These are phyloP conservation scores for Claviceps citrina DNA, from an alignment of 2,329 filamentous ascomycete genomes.

Conservation along the genomic window DNA sequence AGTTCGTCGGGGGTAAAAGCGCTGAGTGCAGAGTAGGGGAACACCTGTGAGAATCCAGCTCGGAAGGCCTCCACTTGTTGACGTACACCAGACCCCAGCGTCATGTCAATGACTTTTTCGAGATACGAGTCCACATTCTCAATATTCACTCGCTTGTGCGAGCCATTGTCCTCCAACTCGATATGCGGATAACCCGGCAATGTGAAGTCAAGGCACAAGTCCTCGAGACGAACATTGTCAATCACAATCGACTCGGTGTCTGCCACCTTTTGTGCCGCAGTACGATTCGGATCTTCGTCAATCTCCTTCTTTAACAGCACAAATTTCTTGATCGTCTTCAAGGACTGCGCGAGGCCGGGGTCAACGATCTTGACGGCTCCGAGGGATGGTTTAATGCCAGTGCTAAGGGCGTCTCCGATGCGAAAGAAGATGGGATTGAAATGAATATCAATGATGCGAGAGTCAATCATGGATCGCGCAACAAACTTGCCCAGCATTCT, in stretches of 20 bases:
- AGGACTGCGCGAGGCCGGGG: slow-evolving; percentile 65
- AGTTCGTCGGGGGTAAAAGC: slow-evolving; percentile 93
- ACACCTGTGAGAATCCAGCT: slow-evolving; percentile 83
- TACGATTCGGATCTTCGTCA: slow-evolving; percentile 53
- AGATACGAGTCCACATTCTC: slow-evolving; percentile 84
- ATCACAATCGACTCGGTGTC: slow-evolving; percentile 56
- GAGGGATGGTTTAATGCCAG: slow-evolving; percentile 61
- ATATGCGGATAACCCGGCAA: slow-evolving; percentile 80
- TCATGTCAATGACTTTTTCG: slow-evolving; percentile 81
- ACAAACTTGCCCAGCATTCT: slow-evolving; percentile 94
- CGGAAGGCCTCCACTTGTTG: slow-evolving; percentile 85
- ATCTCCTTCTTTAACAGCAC: slow-evolving; percentile 68
- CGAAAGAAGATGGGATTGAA: slow-evolving; percentile 98
- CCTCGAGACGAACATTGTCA: slow-evolving; percentile 65
- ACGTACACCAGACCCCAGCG: slow-evolving; percentile 74
- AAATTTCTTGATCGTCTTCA: slow-evolving; percentile 79
- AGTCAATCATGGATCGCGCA: slow-evolving; percentile 94
- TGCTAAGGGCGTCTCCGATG: slow-evolving; percentile 53
- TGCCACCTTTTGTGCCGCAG: slow-evolving; percentile 52
- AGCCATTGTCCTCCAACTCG: slow-evolving; percentile 62
- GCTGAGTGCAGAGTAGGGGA: slow-evolving; percentile 80
- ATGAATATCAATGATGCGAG: slow-evolving; percentile 90
- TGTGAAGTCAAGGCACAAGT: slow-evolving; percentile 86
- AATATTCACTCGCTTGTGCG: slow-evolving; percentile 63
- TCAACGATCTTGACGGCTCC: slow-evolving; percentile 85